phyloP scores from a whole-genome alignment of 176 grass and related monocot species.

The Rhipidocladum racemiflorum region DNA sequence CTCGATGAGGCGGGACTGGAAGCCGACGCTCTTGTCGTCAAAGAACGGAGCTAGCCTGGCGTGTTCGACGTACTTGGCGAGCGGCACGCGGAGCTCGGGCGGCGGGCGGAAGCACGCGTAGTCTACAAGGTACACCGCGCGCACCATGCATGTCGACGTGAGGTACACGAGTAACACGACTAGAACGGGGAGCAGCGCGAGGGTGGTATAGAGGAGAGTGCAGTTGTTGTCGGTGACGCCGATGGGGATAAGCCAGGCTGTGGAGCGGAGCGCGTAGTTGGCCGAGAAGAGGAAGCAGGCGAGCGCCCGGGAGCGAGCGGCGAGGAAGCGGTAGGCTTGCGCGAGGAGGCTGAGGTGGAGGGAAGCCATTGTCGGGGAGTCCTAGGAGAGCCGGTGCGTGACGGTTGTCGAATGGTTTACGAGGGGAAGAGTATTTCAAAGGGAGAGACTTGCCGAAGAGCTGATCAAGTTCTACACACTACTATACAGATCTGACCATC shows the following conservation, averaged over 20 bases:
- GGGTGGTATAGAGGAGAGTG: neutral
- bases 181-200: constrained; percentile 4
- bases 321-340: neutral
- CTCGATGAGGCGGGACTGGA: constrained; percentile 37
- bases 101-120: constrained; percentile 65
- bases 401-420: neutral
- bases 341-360: neutral
- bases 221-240: neutral
- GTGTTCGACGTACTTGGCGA: constrained; percentile 42
- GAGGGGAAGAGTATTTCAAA: neutral
- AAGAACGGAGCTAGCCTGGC: constrained; percentile 25
- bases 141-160: neutral
- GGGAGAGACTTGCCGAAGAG: neutral
- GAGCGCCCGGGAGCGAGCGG: neutral
- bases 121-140: constrained; percentile 62
- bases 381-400: neutral
- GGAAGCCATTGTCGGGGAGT: neutral
- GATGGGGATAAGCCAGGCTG: neutral
- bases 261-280: neutral
- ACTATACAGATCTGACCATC: no score
- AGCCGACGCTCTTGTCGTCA: constrained; percentile 20
- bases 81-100: constrained; percentile 25
- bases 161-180: neutral
- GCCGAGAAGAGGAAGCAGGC: neutral
- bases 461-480: neutral